Base-by-base conservation (phyloP, 768 basidiomycete genomes). In the Trametes cinnabarina region DNA sequence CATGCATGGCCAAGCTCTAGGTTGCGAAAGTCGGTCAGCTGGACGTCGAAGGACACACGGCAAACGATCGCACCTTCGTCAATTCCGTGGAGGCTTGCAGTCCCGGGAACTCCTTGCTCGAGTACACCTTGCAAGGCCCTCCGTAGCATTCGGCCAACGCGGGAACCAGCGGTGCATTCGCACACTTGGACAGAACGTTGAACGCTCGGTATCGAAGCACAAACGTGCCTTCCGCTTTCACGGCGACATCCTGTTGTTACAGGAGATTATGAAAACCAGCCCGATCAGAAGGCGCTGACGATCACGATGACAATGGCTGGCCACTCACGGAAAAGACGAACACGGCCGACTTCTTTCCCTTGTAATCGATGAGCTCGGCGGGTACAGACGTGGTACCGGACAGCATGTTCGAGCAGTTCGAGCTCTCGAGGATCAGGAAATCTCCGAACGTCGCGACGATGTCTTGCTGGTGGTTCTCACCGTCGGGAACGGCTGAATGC, bases 21-120 rank as follows among this genome's bases (percentile, higher is more conserved):
- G 23, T 41, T 35, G 47, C 46, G 48, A 28, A 49, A 22, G 22
- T 41, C n/a, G 46, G 80, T 78, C 76, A 79, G 47, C 42, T 42
- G 20, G 12, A 10, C 15, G 19, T 47, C 14, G 43, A 26, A 35
- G 32, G 30, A 19, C 39, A 17, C 4, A 19, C 30, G 20, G 19
- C 25, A 15, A 42, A 25, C 39, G 17, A 20, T n/a, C 50, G 2
- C 11, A 85, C 86, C 78, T 84, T 87, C 4, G 86, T 88, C 37
- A 88, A 72, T 28, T 83, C 80, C 0, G 86, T 88, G 1, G 86
- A 87, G 4, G 84, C 79, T 30, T 78, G 79, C 19, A 90, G 71
- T 2, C 87, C 84, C 6, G 87, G 86, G 62, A 88, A 88, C 54
- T 84, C 81, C 64, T 88, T 88, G 3, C 87, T 86, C 4, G 85